Evolutionary conservation across 805 yeast species (phyloP).

Genomic region (Pichia exigua): DNA sequence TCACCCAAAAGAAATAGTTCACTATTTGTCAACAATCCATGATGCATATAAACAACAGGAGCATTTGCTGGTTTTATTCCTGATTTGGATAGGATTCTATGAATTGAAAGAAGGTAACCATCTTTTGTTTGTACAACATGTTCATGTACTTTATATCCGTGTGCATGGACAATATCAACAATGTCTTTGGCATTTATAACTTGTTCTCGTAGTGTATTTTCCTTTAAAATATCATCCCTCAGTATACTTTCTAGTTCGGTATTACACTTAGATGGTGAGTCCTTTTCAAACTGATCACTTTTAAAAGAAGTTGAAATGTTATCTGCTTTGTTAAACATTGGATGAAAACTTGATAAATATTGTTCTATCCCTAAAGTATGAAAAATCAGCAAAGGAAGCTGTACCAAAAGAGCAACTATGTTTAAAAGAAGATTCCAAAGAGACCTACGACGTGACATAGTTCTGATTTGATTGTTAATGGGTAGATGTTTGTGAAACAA

Average conservation of each 20-base stretch:
- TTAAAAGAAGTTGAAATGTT: constrained; percentile 13
- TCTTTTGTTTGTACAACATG: constrained; percentile 74
- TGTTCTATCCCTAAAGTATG: constrained; percentile 19
- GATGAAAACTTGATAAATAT: constrained; percentile 10
- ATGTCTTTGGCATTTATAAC: constrained; percentile 25
- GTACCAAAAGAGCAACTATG: constrained; percentile 12
- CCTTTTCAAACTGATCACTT: background rate
- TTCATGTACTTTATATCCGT: constrained; percentile 66
- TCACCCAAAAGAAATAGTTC: constrained; percentile 52
- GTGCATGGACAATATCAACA: constrained; percentile 27
- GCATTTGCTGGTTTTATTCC: constrained; percentile 6
- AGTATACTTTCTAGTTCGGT: background rate
- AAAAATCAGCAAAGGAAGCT: constrained; percentile 18
- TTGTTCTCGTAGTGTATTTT: constrained; percentile 9
- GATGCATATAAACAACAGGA: constrained; percentile 70
- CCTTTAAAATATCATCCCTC: background rate
- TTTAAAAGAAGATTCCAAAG: background rate
- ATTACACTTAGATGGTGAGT: background rate
- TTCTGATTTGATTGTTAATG: background rate
- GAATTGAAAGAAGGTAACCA: constrained; percentile 70
- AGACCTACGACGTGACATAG: background rate
- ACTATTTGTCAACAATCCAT: constrained; percentile 80
- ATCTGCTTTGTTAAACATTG: constrained; percentile 16
- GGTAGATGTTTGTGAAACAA: background rate
- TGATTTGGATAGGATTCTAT: constrained; percentile 41